Evolutionary conservation across 257 asterid species (phyloP), one percentile per base, ranked within the genome.

Genomic region (Jacaranda mimosifolia): DNA sequence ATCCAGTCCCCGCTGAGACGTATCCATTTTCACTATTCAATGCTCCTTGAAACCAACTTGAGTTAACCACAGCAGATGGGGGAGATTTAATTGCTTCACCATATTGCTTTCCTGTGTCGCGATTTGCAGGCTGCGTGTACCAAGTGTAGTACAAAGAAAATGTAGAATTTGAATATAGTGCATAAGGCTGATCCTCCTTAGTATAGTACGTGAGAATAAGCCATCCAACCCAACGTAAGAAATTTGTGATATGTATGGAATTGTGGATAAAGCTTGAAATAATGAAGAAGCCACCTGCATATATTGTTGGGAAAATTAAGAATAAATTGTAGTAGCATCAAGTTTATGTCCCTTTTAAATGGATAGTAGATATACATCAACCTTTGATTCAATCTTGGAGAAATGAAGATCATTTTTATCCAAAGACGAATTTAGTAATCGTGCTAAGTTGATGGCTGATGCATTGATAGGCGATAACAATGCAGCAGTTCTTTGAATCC

Each of bases 221-320:
- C 93, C 97, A 21, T 88, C 83, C 57, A 80, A 65, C 17, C 88
- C 76, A 32, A 85, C 78, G 80, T 82, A 90, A 8, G 93, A 88
- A 72, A 88, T 68, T 74, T 91, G 88, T 15, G 86, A 77, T 4
- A 84, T 53, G 76, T 83, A 43, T 13, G 89, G 92, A 42, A 86
- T 76, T 45, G 88, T 86, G 15, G 88, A 85, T 35, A 82, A 40
- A n/a, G 90, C 89, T 78, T 70, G 80, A 79, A 85, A 88, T 36
- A 91, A 64, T 4, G 74, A 18, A 32, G 85, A 69, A 17, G 81
- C 89, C 72, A 84, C 87, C 92, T 85, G 73, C 80, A 77, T n/a
- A n/a, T n/a, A n/a, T 48, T 38, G 49, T 74, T 36, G 11, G 12
- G 6, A 9, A 17, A 14, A 9, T 58, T 58, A 26, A 13, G 11